A percentile compares a stretch with the other conserved stretches of the same genome.
These are phyloP conservation scores for Mycena capillaripes DNA, from an alignment of 768 basidiomycete species.

Conservation along the genomic window DNA sequence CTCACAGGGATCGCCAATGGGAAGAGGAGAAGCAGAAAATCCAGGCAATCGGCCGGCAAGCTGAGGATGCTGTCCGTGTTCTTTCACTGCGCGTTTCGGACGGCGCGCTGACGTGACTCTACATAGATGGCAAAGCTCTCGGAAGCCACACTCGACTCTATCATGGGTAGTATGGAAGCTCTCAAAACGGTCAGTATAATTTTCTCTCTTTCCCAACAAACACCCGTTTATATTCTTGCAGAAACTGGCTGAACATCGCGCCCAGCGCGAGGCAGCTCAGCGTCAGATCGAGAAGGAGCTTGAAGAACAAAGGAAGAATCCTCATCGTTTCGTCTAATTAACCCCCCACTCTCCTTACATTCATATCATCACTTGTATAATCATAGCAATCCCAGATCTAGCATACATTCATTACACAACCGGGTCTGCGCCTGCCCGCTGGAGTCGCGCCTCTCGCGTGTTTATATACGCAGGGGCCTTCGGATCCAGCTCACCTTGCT, in stretches of 20 bases:
- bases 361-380: slow-evolving; percentile 34
- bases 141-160: slow-evolving; percentile 75
- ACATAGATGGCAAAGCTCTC: slow-evolving; percentile 75
- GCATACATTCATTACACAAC: slow-evolving; percentile 36
- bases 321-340: slow-evolving; percentile 49
- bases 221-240: slow-evolving; percentile 45
- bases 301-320: slow-evolving; percentile 44
- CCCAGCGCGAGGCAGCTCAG: slow-evolving; percentile 57
- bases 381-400: slow-evolving; percentile 19
- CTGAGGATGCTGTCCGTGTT: slow-evolving; percentile 60
- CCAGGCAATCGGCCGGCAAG: slow-evolving; percentile 60
- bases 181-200: slow-evolving; percentile 68
- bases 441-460: slow-evolving; percentile 40
- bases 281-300: slow-evolving; percentile 50
- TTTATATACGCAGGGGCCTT: slow-evolving; percentile 71
- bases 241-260: slow-evolving; percentile 67
- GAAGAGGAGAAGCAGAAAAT: slow-evolving; percentile 64
- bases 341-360: slow-evolving; percentile 33
- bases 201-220: slow-evolving; percentile 40
- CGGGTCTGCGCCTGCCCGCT: slow-evolving; percentile 29
- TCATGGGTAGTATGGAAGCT: slow-evolving; percentile 68
- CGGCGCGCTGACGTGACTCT: slow-evolving; percentile 4
- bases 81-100: neutral
- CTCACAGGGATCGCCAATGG: slow-evolving; percentile 51
- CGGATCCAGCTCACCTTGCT: slow-evolving; percentile 76